phyloP scores from a whole-genome alignment of 2,329 filamentous ascomycete genomes.

The Beauveria pseudobassiana region DNA sequence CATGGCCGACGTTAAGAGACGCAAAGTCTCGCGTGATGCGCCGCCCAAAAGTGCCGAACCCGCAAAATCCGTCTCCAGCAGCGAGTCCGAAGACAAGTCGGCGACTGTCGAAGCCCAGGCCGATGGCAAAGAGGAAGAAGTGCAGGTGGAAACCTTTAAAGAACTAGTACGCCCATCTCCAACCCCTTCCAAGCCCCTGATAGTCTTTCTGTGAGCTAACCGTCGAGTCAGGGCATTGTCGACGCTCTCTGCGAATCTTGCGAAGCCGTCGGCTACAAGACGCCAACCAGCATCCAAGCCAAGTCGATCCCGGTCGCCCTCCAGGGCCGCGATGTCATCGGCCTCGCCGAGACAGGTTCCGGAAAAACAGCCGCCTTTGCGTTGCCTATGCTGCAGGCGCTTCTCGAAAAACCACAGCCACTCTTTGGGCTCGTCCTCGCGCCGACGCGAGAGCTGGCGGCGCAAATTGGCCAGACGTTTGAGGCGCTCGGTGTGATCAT shows the following conservation, averaged over 20 bases:
- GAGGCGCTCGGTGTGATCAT: constrained; percentile 84
- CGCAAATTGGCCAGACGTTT: constrained; percentile 82
- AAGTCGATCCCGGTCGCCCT: constrained; percentile 78
- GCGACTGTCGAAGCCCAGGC: constrained; percentile 27
- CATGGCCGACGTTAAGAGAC: constrained; percentile 34
- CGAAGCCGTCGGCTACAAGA: constrained; percentile 70
- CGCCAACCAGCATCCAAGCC: constrained; percentile 81
- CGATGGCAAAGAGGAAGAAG: constrained; percentile 24
- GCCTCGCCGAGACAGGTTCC: constrained; percentile 87
- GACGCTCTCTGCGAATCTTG: constrained; percentile 88
- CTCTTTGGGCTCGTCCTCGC: constrained; percentile 86
- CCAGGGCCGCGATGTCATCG: constrained; percentile 78
- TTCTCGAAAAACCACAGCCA: constrained; percentile 80
- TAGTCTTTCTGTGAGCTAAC: constrained; percentile 14
- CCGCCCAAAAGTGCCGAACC: background rate
- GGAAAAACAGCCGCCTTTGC: constrained; percentile 96
- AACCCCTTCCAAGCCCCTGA: no score
- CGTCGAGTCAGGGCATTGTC: constrained; percentile 57
- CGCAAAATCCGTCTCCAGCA: background rate
- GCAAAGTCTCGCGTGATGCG: constrained; percentile 29
- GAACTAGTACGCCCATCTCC: constrained; percentile 42
- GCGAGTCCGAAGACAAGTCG: constrained; percentile 23
- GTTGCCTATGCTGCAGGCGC: constrained; percentile 80
- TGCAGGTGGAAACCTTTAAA: constrained; percentile 53
- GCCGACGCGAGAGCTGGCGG: constrained; percentile 86